Conservation (phyloP, 441 rosid genomes). For the Brassica balearica region DNA sequence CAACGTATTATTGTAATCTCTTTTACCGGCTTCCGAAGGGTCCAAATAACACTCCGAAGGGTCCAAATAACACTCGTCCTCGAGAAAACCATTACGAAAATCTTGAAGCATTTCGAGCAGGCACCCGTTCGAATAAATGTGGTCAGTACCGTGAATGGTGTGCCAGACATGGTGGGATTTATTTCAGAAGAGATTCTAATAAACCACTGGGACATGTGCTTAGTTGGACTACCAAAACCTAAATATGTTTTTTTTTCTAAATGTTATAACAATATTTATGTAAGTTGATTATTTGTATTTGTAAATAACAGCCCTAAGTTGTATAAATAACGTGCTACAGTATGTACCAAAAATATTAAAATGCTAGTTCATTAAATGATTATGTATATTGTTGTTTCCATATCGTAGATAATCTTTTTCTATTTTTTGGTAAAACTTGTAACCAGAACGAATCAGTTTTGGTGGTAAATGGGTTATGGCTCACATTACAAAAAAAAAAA, state of each 20-base stretch:
- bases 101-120: not conserved
- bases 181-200: not conserved
- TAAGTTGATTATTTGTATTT: not conserved
- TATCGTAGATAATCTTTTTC: not conserved
- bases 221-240: not conserved
- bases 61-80: not conserved
- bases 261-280: not conserved
- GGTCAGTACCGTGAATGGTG: not conserved
- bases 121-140: not conserved
- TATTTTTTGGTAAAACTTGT: not conserved
- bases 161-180: not conserved
- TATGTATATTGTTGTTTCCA: not conserved
- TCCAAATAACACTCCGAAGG: not conserved
- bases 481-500: no score
- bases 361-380: not conserved
- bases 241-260: not conserved
- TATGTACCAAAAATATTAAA: not conserved
- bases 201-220: constrained; percentile 1
- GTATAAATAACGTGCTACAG: not conserved
- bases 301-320: not conserved
- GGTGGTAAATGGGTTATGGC: not conserved
- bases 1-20: not conserved
- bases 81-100: not conserved
- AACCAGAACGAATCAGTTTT: not conserved
- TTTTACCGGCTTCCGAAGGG: not conserved